These are phyloP conservation scores for Triticum dicoccoides DNA, from an alignment of 176 grass and related monocot genomes.

Conservation along the genomic window DNA sequence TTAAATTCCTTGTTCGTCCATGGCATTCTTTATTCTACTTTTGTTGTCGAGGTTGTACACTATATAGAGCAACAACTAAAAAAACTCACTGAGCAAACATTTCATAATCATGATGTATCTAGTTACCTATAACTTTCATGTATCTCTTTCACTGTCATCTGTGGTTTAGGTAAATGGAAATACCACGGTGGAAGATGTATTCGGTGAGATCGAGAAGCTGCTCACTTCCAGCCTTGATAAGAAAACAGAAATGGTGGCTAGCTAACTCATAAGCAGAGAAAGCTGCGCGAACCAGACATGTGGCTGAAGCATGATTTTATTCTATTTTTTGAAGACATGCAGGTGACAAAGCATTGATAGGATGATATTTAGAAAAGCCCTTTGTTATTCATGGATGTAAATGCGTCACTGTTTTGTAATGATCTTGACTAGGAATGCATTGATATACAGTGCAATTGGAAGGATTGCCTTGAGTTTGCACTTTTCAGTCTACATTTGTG, in stretches of 20 bases:
- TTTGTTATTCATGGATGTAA: neutral
- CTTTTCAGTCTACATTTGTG: neutral
- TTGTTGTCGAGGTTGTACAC: neutral
- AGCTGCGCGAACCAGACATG: neutral
- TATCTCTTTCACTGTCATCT: neutral
- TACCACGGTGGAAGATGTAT: slow-evolving; percentile 51
- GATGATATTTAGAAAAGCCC: slow-evolving; percentile 2
- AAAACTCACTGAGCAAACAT: neutral
- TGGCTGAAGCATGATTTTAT: slow-evolving; percentile 12
- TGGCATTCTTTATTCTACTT: neutral
- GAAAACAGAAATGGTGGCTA: slow-evolving; percentile 40
- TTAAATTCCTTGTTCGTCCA: neutral
- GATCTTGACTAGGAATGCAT: slow-evolving; percentile 4
- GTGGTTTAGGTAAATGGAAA: slow-evolving; percentile 62
- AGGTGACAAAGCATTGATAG: slow-evolving; percentile 11
- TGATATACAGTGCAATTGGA: slow-evolving; percentile 9
- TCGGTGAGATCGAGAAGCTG: slow-evolving; percentile 66
- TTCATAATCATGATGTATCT: neutral
- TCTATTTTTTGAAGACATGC: slow-evolving; percentile 1
- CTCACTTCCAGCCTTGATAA: slow-evolving; percentile 51
- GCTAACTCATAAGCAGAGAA: neutral
- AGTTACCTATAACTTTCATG: neutral
- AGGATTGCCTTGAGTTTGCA: neutral
- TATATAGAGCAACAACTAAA: neutral
- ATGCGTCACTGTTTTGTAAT: neutral